These are phyloP conservation scores for Clavispora fructus DNA, from an alignment of 805 yeast genomes.

Conservation along the genomic window DNA sequence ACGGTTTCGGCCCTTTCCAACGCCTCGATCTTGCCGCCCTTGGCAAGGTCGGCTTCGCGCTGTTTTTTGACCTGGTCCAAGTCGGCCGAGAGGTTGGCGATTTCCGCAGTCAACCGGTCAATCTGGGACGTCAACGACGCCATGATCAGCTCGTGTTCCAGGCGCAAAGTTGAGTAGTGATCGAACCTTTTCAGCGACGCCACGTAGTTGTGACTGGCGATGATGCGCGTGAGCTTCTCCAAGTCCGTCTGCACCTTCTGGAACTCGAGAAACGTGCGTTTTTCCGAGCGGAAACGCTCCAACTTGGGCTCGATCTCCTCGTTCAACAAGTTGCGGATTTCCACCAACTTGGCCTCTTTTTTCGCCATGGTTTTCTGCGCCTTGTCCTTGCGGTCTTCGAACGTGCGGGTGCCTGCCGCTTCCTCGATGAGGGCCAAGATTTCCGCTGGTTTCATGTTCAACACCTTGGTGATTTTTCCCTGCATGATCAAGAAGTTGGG, in stretches of 20 bases:
- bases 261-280: conserved; percentile 75
- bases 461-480: conserved; percentile 94
- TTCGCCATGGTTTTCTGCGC: conserved; percentile 89
- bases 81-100: conserved; percentile 55
- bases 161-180: conserved; percentile 39
- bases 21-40: conserved; percentile 55
- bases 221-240: conserved; percentile 67
- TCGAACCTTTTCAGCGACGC: conserved; percentile 35
- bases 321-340: conserved; percentile 62
- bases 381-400: conserved; percentile 87
- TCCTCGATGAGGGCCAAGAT: conserved; percentile 89
- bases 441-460: conserved; percentile 93
- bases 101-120: conserved; percentile 48
- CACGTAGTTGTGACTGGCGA: conserved; percentile 71
- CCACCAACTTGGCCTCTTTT: conserved; percentile 78
- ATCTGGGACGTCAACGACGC: conserved; percentile 39
- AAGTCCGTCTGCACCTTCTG: conserved; percentile 79
- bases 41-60: conserved; percentile 53
- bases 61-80: conserved; percentile 46
- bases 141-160: conserved; percentile 37
- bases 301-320: conserved; percentile 94
- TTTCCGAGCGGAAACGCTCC: conserved; percentile 73
- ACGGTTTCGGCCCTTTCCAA: conserved; percentile 55
- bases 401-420: conserved; percentile 96
- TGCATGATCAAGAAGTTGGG: conserved; percentile 98